Base-by-base conservation (phyloP, 441 rosid species). In the Isatis lusitanica region DNA sequence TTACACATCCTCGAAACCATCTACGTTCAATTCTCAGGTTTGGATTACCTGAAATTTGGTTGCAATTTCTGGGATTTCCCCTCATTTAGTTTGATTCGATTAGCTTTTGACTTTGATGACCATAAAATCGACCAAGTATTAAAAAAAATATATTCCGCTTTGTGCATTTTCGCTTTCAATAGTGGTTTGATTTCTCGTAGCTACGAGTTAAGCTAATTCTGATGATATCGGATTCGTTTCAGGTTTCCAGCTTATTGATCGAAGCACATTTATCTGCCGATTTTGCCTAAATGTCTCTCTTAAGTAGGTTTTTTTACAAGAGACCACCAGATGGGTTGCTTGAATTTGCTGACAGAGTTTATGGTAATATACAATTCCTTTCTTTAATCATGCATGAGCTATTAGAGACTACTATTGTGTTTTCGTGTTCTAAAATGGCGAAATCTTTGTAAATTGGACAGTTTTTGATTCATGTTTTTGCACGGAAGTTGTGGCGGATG, bases 261-360 rank as follows among this genome's bases (percentile, higher is more conserved):
- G 75, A 40, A 50, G 55, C 74, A 70, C 26, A 43, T 42, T 53
- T 63, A 69, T 72, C 60, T 60, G 58, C 64, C 24, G 83, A 38
- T 68, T 78, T 64, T 6, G 30, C 43, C 10, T 24, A 36, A 47
- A 93, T 93, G 98, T 86, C 97, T 30, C 91, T 92, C 7, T 81
- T 94, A 33, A 89, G 99, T 83, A 83, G 97, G 67, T 94, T 94
- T 68, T 94, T 94, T 69, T 87, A 89, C 85, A 85, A 74, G 77
- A 85, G 98, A 75, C 99, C 99, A 16, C 98, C 98, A 7, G 97
- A 94, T 85, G 98, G 99, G 3, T 82, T 94, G 82, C 97, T 94
- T 76, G 97, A 92, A 74, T 86, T 94, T 75, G 90, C 88, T 46
- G 99, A 94, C 18, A 87, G 99, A 85, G 96, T 92, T 74, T 94